These are phyloP conservation scores for Venturia oleaginea DNA, from an alignment of 2,329 filamentous ascomycete species.

Conservation along the genomic window DNA sequence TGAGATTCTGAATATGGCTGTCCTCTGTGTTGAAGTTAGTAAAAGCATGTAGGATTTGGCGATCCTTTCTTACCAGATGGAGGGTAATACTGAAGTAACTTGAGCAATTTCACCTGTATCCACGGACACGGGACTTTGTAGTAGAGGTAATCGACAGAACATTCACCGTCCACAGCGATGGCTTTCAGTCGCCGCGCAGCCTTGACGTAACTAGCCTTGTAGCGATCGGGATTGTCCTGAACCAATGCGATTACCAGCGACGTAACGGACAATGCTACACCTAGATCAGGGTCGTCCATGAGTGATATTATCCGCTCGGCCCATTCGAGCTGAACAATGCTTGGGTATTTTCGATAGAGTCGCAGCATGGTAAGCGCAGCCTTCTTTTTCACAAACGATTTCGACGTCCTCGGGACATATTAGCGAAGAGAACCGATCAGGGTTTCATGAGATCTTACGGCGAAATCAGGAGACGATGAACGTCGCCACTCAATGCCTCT, in stretches of 20 bases:
- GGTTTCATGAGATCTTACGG: conserved; percentile 54
- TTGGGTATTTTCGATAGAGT: conserved; percentile 87
- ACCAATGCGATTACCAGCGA: conserved; percentile 90
- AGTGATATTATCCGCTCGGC: conserved; percentile 96
- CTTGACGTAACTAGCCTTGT: conserved; percentile 90
- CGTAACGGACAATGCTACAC: conserved; percentile 89
- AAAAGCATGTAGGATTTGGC: background rate
- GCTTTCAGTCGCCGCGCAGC: conserved; percentile 82
- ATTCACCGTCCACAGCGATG: conserved; percentile 84
- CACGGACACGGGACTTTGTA: conserved; percentile 99
- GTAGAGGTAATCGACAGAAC: conserved; percentile 85
- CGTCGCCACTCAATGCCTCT: conserved; percentile 82
- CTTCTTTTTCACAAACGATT: conserved; percentile 99
- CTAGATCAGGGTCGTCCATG: conserved; percentile 93
- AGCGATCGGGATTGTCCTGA: conserved; percentile 89
- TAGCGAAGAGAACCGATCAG: conserved; percentile 16
- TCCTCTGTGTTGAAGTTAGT: conserved; percentile 55
- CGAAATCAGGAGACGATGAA: conserved; percentile 87
- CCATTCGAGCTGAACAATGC: conserved; percentile 94
- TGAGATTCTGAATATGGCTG: conserved; percentile 80
- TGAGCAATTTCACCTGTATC: conserved; percentile 91
- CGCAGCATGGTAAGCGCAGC: conserved; percentile 87
- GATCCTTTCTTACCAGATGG: conserved; percentile 62
- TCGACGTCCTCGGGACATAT: conserved; percentile 54
- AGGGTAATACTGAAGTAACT: conserved; percentile 89